phyloP scores from a whole-genome alignment of 2,329 filamentous ascomycete genomes.

The Ophiostoma himal-ulmi region DNA sequence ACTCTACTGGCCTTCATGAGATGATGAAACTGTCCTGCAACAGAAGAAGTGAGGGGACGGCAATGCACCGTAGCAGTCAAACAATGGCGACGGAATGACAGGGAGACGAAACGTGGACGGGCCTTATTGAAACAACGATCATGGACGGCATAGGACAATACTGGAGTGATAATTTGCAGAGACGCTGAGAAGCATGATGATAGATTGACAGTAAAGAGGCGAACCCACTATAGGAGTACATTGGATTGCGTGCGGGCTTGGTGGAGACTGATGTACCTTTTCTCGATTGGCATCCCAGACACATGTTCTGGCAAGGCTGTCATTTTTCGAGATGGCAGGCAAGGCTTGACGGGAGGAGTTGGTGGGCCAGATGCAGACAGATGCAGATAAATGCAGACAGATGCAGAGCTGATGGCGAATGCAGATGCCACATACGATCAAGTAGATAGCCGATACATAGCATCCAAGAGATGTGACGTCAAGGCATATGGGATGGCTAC shows the following conservation, averaged over 20 bases:
- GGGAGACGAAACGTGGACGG: conserved; percentile 10
- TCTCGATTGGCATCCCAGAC: not conserved
- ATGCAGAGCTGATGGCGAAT: not conserved
- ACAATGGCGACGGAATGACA: not conserved
- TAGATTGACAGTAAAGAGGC: not conserved
- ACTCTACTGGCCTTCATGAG: not conserved
- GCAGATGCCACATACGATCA: no score
- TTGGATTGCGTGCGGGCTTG: not conserved
- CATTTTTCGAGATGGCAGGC: not conserved
- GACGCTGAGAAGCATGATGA: not conserved
- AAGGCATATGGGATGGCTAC: not conserved
- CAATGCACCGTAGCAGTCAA: conserved; percentile 10
- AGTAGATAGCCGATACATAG: no score
- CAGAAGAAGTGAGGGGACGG: conserved; percentile 4
- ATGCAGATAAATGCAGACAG: not conserved
- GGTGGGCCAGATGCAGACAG: no score
- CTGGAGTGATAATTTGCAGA: not conserved
- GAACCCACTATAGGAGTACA: not conserved
- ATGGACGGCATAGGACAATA: not conserved
- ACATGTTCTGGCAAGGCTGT: conserved; percentile 1
- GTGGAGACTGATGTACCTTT: not conserved
- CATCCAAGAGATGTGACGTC: not conserved
- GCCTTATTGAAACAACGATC: not conserved
- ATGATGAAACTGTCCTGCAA: conserved; percentile 26
- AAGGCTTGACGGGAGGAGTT: not conserved